Evolutionary conservation across 345 rosid genomes (phyloP), one percentile per base, ranked within the genome.

Genomic region (Ailanthus altissimus): DNA sequence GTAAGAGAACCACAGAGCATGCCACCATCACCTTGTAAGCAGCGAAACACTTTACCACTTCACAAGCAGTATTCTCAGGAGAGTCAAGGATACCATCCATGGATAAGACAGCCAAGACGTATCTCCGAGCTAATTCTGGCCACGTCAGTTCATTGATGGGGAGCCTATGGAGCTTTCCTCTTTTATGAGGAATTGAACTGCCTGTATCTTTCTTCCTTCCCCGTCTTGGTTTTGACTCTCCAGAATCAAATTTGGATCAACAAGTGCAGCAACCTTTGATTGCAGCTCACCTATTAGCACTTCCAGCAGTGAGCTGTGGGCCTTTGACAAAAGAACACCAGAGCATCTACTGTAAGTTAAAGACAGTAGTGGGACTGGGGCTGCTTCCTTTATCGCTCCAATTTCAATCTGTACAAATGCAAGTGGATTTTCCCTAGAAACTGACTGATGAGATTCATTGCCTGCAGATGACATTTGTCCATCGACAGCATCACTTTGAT

Each of bases 21-120:
- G 66, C 99, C 99, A 18, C 99, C 99, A 90, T 96, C 99, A 75
- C 99, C 99, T 85, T 88, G 94, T 80, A 96, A 87, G 87, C 98
- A 93, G 75, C 97, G 91, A 60, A 89, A 92, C 46, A 96, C 92
- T 85, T 86, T 96, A 65, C 87, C 89, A 84, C 97, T 88, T 93
- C 99, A 83, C 94, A 93, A 63, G 90, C 85, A 78, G 85, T 85
- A 82, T 86, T 83, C 82, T 93, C 99, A 65, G 91, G 83, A 75
- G 98, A 93, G 58, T 96, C 99, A 80, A 90, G 90, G 83, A 87
- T 87, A 71, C 97, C 93, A 72, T 90, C 94, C 98, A 96, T 89
- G 78, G 94, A 81, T 77, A 88, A 77, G 82, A 93, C 81, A 75
- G 99, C 89, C 87, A 93, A 86, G 63, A 90, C 46, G 68, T 92